Evolutionary conservation across 2,329 filamentous ascomycete species (phyloP).

Genomic region (Cryphonectria parasitica): DNA sequence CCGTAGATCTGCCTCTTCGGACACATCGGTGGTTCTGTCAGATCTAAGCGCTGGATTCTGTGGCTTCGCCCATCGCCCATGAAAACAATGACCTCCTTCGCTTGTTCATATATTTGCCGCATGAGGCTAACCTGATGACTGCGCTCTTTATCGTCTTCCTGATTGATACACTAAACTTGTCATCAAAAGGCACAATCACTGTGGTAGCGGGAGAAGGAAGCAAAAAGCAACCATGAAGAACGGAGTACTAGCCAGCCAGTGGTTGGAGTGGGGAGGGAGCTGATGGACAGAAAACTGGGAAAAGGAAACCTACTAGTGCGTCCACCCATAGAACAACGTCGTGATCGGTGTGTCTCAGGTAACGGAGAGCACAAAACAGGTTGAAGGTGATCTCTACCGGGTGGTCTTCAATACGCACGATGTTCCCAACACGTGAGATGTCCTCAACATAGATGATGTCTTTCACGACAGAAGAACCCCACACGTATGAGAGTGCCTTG

Average conservation of each 20-base stretch:
- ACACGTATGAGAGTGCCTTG: conserved; percentile 17
- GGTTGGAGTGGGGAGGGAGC: not conserved
- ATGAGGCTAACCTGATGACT: conserved; percentile 15
- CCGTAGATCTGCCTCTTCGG: not conserved
- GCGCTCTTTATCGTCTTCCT: conserved; percentile 1
- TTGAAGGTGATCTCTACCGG: conserved; percentile 14
- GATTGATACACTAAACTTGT: conserved; percentile 17
- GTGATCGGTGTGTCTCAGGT: not conserved
- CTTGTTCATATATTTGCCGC: conserved; percentile 16
- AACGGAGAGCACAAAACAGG: conserved; percentile 12
- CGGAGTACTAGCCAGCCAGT: not conserved
- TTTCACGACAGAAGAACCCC: not conserved
- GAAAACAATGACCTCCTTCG: conserved; percentile 18
- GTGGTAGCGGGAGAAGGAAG: not conserved
- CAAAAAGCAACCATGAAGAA: not conserved
- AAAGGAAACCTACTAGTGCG: conserved; percentile 6
- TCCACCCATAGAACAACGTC: conserved; percentile 9
- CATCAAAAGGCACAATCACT: not conserved
- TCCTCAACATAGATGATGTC: not conserved
- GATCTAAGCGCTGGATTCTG: not conserved
- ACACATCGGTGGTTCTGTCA: not conserved
- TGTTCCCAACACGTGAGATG: too few relatives aligned
- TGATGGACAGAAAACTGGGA: not conserved
- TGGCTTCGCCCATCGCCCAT: conserved; percentile 21
- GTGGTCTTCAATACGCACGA: not conserved